Evolutionary conservation across 2,329 filamentous ascomycete species (phyloP).

Genomic region (Aspergillus awamori): DNA sequence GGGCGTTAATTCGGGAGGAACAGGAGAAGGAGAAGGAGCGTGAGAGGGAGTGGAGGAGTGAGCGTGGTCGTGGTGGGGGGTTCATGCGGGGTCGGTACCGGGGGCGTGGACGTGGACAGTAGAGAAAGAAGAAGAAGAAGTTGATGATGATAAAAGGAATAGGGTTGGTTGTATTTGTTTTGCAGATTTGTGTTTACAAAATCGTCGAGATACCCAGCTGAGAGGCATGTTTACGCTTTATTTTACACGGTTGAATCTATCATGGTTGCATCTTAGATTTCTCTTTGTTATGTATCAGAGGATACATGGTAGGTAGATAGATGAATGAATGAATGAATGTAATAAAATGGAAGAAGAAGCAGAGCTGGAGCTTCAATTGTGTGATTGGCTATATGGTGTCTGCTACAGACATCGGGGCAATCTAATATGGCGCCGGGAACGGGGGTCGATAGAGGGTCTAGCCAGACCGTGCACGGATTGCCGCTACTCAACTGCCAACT

Average conservation of each 20-base stretch:
- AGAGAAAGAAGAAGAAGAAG: not conserved
- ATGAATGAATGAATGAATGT: not conserved
- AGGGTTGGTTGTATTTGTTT: slow-evolving; percentile 5
- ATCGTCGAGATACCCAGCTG: slow-evolving; percentile 14
- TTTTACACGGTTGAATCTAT: not conserved
- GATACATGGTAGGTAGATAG: not conserved
- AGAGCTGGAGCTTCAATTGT: no score
- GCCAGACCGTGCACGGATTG: no score
- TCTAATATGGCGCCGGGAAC: not conserved
- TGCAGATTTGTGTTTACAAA: slow-evolving; percentile 14
- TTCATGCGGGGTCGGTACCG: slow-evolving; percentile 47
- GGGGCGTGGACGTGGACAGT: slow-evolving; percentile 51
- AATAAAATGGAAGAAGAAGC: not conserved
- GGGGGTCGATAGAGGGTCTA: no score
- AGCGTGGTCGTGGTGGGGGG: slow-evolving; percentile 55
- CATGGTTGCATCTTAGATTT: not conserved
- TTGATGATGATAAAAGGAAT: no score
- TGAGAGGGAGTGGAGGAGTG: slow-evolving; percentile 56
- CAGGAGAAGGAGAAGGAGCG: slow-evolving; percentile 59
- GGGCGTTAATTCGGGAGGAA: slow-evolving; percentile 59
- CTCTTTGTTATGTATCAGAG: not conserved
- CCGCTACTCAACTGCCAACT: no score
- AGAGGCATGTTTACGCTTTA: slow-evolving; percentile 8
- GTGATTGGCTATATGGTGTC: not conserved
- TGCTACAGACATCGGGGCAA: not conserved